Percentiles rank a stretch among this genome's conserved stretches.
phyloP scores from a whole-genome alignment of 2,329 filamentous ascomycete species.

The Cercospora nicotianae region DNA sequence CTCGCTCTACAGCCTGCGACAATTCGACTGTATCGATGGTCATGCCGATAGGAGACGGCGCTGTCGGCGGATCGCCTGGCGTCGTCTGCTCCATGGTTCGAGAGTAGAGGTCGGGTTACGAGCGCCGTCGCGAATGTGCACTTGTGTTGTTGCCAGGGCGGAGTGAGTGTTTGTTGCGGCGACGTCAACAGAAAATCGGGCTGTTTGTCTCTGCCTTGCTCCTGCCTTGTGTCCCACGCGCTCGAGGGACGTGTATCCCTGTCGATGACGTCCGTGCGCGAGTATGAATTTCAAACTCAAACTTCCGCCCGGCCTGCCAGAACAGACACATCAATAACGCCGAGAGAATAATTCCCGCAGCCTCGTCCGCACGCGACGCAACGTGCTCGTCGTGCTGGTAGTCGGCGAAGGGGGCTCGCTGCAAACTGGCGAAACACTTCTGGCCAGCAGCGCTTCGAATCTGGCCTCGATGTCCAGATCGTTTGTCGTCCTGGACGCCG shows the following conservation, averaged over 20 bases:
- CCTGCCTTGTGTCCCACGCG: not conserved
- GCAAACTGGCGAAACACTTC: not conserved
- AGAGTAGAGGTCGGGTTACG: not conserved
- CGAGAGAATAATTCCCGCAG: slow-evolving; percentile 10
- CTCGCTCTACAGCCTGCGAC: slow-evolving; percentile 17
- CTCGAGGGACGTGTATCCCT: slow-evolving; percentile 2
- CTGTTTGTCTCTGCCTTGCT: not conserved
- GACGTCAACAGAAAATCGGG: not conserved
- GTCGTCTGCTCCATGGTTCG: slow-evolving; percentile 1
- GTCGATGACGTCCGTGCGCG: not conserved
- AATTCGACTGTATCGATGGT: slow-evolving; percentile 11
- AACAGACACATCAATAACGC: not conserved
- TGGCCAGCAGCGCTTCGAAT: slow-evolving; percentile 10
- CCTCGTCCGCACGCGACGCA: slow-evolving; percentile 12
- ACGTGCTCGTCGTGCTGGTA: slow-evolving; percentile 14
- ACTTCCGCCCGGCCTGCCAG: not conserved
- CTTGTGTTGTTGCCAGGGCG: not conserved
- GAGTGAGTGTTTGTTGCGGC: not conserved
- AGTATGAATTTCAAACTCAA: not conserved
- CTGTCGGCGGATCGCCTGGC: not conserved
- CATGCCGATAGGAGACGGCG: not conserved
- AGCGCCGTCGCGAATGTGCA: not conserved
- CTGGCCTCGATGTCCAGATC: not conserved
- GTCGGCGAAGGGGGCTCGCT: slow-evolving; percentile 11
- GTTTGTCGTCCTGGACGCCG: not conserved